A percentile compares a stretch with the other conserved stretches of the same genome.
Conservation (phyloP, 176 grass and related monocot species). For the Otatea glauca region DNA sequence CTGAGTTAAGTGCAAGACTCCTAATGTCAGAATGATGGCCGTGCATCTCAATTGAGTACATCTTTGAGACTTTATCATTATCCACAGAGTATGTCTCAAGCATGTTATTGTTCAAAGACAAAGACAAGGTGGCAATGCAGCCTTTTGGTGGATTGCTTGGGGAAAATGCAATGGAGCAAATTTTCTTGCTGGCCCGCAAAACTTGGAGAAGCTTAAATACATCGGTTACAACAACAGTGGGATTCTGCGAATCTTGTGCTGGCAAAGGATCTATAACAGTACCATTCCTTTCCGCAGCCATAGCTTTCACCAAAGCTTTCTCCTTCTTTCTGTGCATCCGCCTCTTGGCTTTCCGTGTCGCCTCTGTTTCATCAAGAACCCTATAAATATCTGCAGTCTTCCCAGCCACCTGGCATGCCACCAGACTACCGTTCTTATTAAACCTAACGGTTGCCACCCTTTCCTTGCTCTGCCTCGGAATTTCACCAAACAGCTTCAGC, state of each 20-base stretch:
- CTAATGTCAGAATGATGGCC: constrained; percentile 88
- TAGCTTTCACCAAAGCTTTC: constrained; percentile 65
- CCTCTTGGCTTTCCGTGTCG: constrained; percentile 75
- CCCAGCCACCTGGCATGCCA: constrained; percentile 91
- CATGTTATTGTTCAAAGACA: constrained; percentile 91
- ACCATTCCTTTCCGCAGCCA: constrained; percentile 50
- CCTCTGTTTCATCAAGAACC: constrained; percentile 80
- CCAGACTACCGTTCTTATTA: constrained; percentile 67
- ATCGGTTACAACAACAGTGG: constrained; percentile 67
- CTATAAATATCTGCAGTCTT: constrained; percentile 72
- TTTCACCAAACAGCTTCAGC: constrained; percentile 90
- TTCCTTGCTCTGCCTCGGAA: constrained; percentile 80
- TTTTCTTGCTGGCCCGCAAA: constrained; percentile 82
- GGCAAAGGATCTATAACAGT: constrained; percentile 57
- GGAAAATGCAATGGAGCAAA: constrained; percentile 79
- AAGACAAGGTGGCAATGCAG: constrained; percentile 66
- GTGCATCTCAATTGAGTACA: constrained; percentile 86
- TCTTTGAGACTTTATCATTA: constrained; percentile 65
- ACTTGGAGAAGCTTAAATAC: constrained; percentile 82
- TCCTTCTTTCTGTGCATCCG: constrained; percentile 84
- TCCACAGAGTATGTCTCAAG: constrained; percentile 80
- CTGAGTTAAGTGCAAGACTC: constrained; percentile 80
- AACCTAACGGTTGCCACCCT: constrained; percentile 77
- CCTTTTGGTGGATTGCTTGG: constrained; percentile 66
- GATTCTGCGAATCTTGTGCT: constrained; percentile 53